A percentile compares a stretch with the other conserved stretches of the same genome.
phyloP scores from a whole-genome alignment of 1,284 basidiomycete species.

The Cryptococcus sp. region DNA sequence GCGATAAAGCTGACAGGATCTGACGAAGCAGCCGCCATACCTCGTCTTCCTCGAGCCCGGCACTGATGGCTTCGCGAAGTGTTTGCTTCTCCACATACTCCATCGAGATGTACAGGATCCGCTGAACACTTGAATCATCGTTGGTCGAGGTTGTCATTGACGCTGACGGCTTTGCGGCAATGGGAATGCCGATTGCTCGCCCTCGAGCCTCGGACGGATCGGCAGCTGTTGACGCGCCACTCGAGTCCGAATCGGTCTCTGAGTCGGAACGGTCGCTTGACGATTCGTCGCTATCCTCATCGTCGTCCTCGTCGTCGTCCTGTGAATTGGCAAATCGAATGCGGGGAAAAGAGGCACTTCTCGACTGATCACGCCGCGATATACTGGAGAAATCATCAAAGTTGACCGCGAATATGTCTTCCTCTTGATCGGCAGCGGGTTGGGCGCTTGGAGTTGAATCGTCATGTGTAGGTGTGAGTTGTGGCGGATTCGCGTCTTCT shows the following conservation, averaged over 20 bases:
- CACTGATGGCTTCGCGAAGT: slow-evolving; percentile 66
- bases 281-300: slow-evolving; percentile 27
- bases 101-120: slow-evolving; percentile 54
- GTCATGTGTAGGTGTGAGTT: slow-evolving; percentile 20
- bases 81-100: slow-evolving; percentile 55
- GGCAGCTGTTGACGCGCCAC: slow-evolving; percentile 29
- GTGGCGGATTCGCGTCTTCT: slow-evolving; percentile 42
- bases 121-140: slow-evolving; percentile 37
- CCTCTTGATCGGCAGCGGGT: slow-evolving; percentile 11
- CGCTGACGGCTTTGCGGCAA: slow-evolving; percentile 23
- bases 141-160: slow-evolving; percentile 37
- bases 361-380: slow-evolving; percentile 38
- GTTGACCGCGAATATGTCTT: slow-evolving; percentile 47
- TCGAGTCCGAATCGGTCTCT: slow-evolving; percentile 2
- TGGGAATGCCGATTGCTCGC: slow-evolving; percentile 5
- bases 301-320: slow-evolving; percentile 43
- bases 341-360: slow-evolving; percentile 49
- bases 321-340: slow-evolving; percentile 47
- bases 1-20: slow-evolving; percentile 87
- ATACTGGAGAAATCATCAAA: slow-evolving; percentile 43
- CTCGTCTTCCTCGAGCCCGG: slow-evolving; percentile 78
- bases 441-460: slow-evolving; percentile 11
- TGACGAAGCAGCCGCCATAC: slow-evolving; percentile 89
- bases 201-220: slow-evolving; percentile 36
- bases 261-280: slow-evolving; percentile 30